phyloP scores from a whole-genome alignment of 768 basidiomycete genomes.

The Naganishia vishniacii region DNA sequence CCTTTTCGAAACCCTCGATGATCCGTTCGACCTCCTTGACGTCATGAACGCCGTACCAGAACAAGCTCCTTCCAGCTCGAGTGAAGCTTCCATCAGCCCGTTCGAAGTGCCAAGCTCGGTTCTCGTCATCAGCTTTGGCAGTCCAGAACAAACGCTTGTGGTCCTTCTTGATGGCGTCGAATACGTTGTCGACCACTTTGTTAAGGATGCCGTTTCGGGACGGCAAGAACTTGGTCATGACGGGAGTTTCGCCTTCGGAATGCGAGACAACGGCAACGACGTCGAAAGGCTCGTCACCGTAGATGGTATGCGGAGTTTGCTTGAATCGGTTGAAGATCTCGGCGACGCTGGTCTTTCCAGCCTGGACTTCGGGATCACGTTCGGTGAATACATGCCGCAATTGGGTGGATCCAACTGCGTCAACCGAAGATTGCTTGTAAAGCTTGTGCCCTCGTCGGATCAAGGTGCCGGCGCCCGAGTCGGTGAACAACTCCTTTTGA shows the following conservation, averaged over 20 bases:
- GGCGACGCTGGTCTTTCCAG: constrained; percentile 76
- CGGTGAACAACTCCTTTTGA: constrained; percentile 98
- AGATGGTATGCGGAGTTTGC: constrained; percentile 80
- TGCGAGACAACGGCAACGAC: constrained; percentile 89
- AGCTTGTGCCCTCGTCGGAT: constrained; percentile 98
- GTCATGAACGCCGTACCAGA: constrained; percentile 95
- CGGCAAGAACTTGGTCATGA: constrained; percentile 86
- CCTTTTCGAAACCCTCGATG: constrained; percentile 60
- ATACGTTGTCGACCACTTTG: constrained; percentile 94
- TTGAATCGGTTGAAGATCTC: constrained; percentile 77
- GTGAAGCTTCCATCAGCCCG: constrained; percentile 97
- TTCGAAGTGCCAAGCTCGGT: constrained; percentile 97
- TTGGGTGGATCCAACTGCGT: constrained; percentile 82
- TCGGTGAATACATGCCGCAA: constrained; percentile 92
- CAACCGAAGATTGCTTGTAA: constrained; percentile 76
- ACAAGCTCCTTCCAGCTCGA: constrained; percentile 82
- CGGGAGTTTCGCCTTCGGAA: constrained; percentile 75
- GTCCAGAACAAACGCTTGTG: constrained; percentile 95
- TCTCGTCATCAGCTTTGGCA: constrained; percentile 91
- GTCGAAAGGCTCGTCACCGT: constrained; percentile 97
- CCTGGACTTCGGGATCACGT: constrained; percentile 83
- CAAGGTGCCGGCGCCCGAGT: constrained; percentile 93
- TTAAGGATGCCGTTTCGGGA: constrained; percentile 85
- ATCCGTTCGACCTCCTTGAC: constrained; percentile 83
- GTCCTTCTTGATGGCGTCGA: constrained; percentile 91